Conservation (phyloP, 257 asterid genomes). For the Solanum chilense region DNA sequence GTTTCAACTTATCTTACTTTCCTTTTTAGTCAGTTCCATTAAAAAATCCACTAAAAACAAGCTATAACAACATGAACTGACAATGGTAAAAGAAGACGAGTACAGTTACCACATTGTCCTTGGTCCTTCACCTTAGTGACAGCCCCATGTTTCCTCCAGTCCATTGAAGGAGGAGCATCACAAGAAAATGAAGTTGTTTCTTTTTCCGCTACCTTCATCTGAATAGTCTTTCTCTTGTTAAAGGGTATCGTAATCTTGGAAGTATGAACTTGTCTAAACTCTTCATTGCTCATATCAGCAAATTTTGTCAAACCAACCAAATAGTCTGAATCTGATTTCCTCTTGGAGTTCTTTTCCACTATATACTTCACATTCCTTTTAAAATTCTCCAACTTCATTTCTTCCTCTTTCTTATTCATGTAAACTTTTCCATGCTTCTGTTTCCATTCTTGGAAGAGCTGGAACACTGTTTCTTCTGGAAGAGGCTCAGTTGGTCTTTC, state of each 20-base stretch:
- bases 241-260: background rate
- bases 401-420: slow-evolving; percentile 8
- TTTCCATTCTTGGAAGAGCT: slow-evolving; percentile 17
- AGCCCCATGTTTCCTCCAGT: slow-evolving; percentile 27
- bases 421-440: slow-evolving; percentile 14
- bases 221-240: background rate
- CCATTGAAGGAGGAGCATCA: slow-evolving; percentile 12
- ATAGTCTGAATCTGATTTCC: background rate
- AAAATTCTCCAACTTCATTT: slow-evolving; percentile 7
- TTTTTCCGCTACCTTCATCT: background rate
- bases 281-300: slow-evolving; percentile 25
- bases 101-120: slow-evolving; percentile 10
- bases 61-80: background rate
- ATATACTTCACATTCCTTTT: slow-evolving; percentile 11
- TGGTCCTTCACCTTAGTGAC: slow-evolving; percentile 22
- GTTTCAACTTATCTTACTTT: background rate
- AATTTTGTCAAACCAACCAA: slow-evolving; percentile 17
- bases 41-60: background rate
- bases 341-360: slow-evolving; percentile 7
- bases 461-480: slow-evolving; percentile 2
- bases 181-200: background rate
- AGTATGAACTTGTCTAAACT: slow-evolving; percentile 5
- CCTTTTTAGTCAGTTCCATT: too few species aligned
- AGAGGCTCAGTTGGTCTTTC: background rate
- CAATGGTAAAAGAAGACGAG: background rate